phyloP scores from a whole-genome alignment of 257 asterid genomes.

The Solanum boliviense region DNA sequence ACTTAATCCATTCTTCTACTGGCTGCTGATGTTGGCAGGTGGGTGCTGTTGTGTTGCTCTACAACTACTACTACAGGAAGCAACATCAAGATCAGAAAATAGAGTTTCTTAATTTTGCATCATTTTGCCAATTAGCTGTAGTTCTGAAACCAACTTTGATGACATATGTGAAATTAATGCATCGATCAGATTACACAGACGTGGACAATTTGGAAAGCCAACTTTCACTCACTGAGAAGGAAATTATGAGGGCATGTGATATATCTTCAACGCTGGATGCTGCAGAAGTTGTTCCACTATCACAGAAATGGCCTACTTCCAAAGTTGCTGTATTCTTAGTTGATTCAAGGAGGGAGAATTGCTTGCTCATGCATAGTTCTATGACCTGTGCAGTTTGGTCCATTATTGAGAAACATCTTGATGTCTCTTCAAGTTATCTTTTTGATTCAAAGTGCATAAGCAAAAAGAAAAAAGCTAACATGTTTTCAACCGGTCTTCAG shows the following conservation, averaged over 20 bases:
- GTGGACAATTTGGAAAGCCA: slow-evolving; percentile 13
- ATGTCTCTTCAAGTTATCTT: neutral
- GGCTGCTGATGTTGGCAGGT: slow-evolving; percentile 5
- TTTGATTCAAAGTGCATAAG: neutral
- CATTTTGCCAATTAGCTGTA: slow-evolving; percentile 17
- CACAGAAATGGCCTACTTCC: slow-evolving; percentile 12
- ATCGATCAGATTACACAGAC: slow-evolving; percentile 2
- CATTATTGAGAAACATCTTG: slow-evolving; percentile 13
- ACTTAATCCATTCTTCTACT: neutral
- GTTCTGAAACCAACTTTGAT: slow-evolving; percentile 13
- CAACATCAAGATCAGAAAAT: neutral
- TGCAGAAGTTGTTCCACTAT: neutral
- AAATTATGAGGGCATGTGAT: slow-evolving; percentile 18
- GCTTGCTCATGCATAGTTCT: slow-evolving; percentile 4
- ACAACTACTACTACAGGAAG: slow-evolving; percentile 17
- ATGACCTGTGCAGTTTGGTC: slow-evolving; percentile 12
- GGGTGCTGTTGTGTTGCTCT: slow-evolving; percentile 21
- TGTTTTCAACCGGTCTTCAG: neutral
- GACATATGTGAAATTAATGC: slow-evolving; percentile 16
- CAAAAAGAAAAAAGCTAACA: slow-evolving; percentile 4
- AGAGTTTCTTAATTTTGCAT: slow-evolving; percentile 5
- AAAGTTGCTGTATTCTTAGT: slow-evolving; percentile 14
- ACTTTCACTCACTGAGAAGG: slow-evolving; percentile 15
- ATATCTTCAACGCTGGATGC: slow-evolving; percentile 10
- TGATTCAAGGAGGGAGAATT: slow-evolving; percentile 10